Percentiles rank a stretch among this genome's conserved stretches.
Evolutionary conservation across 164 flowering plant genomes (phyloP).

Genomic region (Vitis riparia): DNA sequence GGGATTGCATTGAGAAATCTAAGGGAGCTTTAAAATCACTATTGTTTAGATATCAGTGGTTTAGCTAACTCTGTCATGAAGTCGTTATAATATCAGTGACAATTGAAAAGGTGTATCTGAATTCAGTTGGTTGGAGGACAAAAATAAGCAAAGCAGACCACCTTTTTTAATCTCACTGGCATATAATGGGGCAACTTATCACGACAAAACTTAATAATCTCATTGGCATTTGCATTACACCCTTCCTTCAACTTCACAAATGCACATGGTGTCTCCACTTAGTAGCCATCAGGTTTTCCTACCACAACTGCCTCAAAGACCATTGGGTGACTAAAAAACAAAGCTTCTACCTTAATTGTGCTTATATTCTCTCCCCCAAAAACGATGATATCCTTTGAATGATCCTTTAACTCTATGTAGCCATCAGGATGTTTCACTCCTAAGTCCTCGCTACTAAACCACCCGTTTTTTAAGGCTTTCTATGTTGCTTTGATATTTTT

Average conservation of each 20-base stretch:
- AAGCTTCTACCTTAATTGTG: constrained; percentile 62
- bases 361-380: constrained; percentile 43
- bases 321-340: constrained; percentile 48
- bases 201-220: constrained; percentile 50
- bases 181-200: constrained; percentile 46
- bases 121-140: no score
- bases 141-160: no score
- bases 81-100: no score
- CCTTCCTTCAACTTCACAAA: constrained; percentile 62
- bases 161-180: constrained; percentile 5
- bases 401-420: constrained; percentile 54
- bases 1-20: no score
- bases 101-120: no score
- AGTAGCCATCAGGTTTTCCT: constrained; percentile 19
- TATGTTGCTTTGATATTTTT: constrained; percentile 34
- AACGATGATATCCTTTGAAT: constrained; percentile 46
- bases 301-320: constrained; percentile 24
- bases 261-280: constrained; percentile 58
- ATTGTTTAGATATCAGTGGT: no score
- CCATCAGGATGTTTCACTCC: constrained; percentile 55
- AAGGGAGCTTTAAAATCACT: no score
- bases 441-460: constrained; percentile 63
- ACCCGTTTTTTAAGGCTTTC: constrained; percentile 58
- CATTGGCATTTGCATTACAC: constrained; percentile 21
- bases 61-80: no score